Evolutionary conservation across 2,329 filamentous ascomycete genomes (phyloP).

Genomic region (Parastagonospora avenae): DNA sequence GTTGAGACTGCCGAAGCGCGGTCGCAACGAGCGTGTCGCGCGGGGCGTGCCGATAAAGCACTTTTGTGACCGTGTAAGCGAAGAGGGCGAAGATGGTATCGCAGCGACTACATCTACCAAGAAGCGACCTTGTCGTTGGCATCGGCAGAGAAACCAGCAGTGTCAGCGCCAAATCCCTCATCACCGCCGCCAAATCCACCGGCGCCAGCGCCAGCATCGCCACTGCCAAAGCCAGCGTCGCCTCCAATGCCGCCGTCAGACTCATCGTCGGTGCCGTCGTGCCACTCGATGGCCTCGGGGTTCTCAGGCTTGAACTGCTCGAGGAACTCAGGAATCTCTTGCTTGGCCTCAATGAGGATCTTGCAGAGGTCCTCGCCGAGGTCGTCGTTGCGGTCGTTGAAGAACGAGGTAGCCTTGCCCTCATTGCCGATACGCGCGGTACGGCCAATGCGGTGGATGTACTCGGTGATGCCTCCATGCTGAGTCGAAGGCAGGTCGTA

Average conservation of each 20-base stretch:
- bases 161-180: conserved; percentile 9
- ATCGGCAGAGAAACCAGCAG: conserved; percentile 12
- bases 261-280: conserved; percentile 56
- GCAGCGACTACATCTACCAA: conserved; percentile 27
- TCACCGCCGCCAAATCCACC: conserved; percentile 16
- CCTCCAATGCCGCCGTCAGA: conserved; percentile 30
- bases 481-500: conserved; percentile 78
- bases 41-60: not conserved
- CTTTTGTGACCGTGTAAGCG: not conserved
- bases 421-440: conserved; percentile 91
- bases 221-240: conserved; percentile 13
- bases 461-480: conserved; percentile 90
- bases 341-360: conserved; percentile 78
- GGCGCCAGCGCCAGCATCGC: conserved; percentile 13
- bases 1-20: conserved; percentile 1
- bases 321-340: conserved; percentile 83
- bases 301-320: conserved; percentile 66
- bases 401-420: conserved; percentile 88
- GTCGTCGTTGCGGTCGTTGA: conserved; percentile 75
- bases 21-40: not conserved
- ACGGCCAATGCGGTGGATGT: conserved; percentile 92
- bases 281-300: conserved; percentile 54
- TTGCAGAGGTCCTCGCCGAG: conserved; percentile 77
- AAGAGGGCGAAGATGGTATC: not conserved
- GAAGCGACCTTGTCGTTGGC: conserved; percentile 28